Evolutionary conservation across 2,329 filamentous ascomycete species (phyloP).

Genomic region (Fulvia fulva): DNA sequence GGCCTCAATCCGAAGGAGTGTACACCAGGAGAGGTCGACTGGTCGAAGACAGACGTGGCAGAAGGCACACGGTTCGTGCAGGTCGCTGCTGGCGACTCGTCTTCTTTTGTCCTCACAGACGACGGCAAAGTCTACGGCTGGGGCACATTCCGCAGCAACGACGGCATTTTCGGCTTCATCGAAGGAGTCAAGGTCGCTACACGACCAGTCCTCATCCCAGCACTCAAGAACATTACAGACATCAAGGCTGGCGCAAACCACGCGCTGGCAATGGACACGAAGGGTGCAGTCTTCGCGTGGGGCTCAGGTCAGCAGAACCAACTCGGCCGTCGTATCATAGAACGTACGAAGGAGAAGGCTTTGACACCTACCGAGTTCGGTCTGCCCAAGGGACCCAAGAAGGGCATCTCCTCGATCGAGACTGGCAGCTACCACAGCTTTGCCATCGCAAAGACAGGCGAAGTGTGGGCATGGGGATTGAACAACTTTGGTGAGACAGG

Average conservation of each 20-base stretch:
- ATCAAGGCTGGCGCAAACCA: conserved; percentile 68
- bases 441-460: conserved; percentile 63
- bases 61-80: conserved; percentile 62
- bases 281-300: conserved; percentile 66
- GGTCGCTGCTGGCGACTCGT: conserved; percentile 69
- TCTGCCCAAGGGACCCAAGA: conserved; percentile 45
- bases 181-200: conserved; percentile 50
- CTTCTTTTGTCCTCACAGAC: conserved; percentile 70
- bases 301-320: conserved; percentile 69
- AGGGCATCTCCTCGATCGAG: conserved; percentile 57
- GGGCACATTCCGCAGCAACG: conserved; percentile 73
- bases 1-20: conserved; percentile 70
- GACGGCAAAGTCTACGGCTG: conserved; percentile 76
- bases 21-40: conserved; percentile 51
- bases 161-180: conserved; percentile 63
- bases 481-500: conserved; percentile 85
- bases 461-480: conserved; percentile 77
- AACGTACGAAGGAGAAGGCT: conserved; percentile 54
- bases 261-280: conserved; percentile 62
- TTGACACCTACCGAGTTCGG: conserved; percentile 56
- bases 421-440: conserved; percentile 81
- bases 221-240: conserved; percentile 62
- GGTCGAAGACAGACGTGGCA: conserved; percentile 37
- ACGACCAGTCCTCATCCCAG: conserved; percentile 54
- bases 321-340: conserved; percentile 61